These are phyloP conservation scores for Chimonanthus salicifolius DNA, from an alignment of 164 flowering plant species.

Conservation along the genomic window DNA sequence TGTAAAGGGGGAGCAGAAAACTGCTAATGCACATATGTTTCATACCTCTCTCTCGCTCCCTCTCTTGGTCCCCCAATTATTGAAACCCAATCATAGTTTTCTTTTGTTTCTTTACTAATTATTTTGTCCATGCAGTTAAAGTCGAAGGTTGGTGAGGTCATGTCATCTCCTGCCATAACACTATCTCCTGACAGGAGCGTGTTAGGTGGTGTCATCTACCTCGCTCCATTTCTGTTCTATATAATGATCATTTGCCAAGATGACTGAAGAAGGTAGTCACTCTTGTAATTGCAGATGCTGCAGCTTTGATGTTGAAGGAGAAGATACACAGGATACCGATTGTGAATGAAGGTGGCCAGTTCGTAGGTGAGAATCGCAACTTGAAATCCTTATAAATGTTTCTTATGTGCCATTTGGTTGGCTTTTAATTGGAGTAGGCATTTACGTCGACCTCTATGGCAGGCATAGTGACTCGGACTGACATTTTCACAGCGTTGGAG, in stretches of 20 bases:
- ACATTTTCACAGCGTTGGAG: constrained; percentile 28
- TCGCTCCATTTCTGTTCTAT: background rate
- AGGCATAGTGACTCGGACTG: constrained; percentile 30
- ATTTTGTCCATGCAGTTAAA: constrained; percentile 15
- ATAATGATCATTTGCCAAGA: background rate
- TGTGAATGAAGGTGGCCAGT: constrained; percentile 25
- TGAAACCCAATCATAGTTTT: background rate
- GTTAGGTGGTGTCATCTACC: constrained; percentile 13
- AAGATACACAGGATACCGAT: constrained; percentile 33
- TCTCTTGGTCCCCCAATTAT: background rate
- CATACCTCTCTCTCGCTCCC: background rate
- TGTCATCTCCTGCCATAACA: constrained; percentile 26
- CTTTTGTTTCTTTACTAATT: background rate
- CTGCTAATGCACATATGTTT: background rate
- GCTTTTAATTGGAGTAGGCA: background rate
- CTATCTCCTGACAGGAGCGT: constrained; percentile 22
- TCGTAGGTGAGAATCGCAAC: constrained; percentile 21
- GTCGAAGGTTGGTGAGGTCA: constrained; percentile 27
- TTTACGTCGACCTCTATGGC: constrained; percentile 1
- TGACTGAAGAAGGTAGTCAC: constrained; percentile 2
- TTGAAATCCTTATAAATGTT: background rate
- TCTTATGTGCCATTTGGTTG: background rate
- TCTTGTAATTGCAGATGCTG: constrained; percentile 24
- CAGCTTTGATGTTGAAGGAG: constrained; percentile 27
- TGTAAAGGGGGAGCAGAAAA: too few species aligned